A percentile compares a stretch with the other conserved stretches of the same genome.
phyloP scores from a whole-genome alignment of 2,329 filamentous ascomycete species.

The Ampelomyces quisqualis region DNA sequence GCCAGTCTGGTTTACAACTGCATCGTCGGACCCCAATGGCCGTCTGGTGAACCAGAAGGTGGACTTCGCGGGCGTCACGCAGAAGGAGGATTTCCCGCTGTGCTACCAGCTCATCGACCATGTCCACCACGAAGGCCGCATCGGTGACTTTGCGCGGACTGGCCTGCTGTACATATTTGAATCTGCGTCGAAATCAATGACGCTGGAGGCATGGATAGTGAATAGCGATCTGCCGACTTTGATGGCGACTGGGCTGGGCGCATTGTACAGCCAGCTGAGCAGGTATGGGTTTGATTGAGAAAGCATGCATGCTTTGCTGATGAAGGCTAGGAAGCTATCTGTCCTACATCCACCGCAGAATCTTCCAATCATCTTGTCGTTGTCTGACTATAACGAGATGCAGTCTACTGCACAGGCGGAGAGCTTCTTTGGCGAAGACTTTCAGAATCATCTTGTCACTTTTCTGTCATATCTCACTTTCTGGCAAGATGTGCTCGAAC shows the following conservation, averaged over 20 bases:
- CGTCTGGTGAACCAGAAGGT: conserved; percentile 55
- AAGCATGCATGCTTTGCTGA: conserved; percentile 9
- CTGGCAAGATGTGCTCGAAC: conserved; percentile 97
- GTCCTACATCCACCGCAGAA: conserved; percentile 73
- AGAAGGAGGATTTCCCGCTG: conserved; percentile 88
- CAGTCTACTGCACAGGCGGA: conserved; percentile 65
- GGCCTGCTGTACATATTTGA: conserved; percentile 95
- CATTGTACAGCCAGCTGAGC: conserved; percentile 68
- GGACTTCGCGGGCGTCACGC: conserved; percentile 78
- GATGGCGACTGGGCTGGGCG: conserved; percentile 94
- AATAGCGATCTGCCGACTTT: conserved; percentile 94
- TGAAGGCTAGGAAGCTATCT: conserved; percentile 66
- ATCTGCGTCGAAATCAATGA: conserved; percentile 77
- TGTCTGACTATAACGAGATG: conserved; percentile 84
- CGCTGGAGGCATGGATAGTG: conserved; percentile 92
- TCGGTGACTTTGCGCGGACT: conserved; percentile 93
- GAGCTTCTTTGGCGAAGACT: conserved; percentile 70
- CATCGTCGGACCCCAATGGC: conserved; percentile 43
- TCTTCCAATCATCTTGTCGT: conserved; percentile 77
- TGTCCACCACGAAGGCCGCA: conserved; percentile 90
- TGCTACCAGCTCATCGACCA: conserved; percentile 97
- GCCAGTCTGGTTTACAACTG: conserved; percentile 81
- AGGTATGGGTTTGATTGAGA: conserved; percentile 45
- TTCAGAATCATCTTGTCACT: conserved; percentile 83
- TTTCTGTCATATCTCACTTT: conserved; percentile 95